These are phyloP conservation scores for Suillus alpinus DNA, from an alignment of 768 basidiomycete species.

Conservation along the genomic window DNA sequence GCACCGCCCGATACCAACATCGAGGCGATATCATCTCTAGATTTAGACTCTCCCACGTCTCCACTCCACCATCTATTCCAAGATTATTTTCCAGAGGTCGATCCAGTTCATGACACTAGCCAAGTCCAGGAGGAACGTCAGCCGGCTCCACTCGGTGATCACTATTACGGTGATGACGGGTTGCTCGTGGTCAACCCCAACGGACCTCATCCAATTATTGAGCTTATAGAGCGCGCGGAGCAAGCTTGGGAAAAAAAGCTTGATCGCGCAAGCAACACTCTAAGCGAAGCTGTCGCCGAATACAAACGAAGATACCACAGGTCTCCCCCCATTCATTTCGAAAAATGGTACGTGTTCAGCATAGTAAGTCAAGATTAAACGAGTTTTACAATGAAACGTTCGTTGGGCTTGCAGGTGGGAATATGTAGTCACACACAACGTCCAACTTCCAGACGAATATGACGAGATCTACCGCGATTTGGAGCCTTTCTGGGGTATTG, in stretches of 20 bases:
- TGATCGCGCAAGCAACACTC: conserved; percentile 33
- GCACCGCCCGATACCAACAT: not conserved
- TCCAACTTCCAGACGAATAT: conserved; percentile 45
- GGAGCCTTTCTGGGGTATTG: conserved; percentile 36
- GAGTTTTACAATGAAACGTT: not conserved
- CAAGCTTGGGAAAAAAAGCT: conserved; percentile 35
- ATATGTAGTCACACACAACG: conserved; percentile 36
- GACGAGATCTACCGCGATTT: conserved; percentile 42
- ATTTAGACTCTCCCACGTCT: not conserved
- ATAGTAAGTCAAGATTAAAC: not conserved
- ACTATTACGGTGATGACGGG: conserved; percentile 27
- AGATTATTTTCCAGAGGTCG: not conserved
- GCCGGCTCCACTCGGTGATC: conserved; percentile 8
- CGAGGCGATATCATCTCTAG: not conserved
- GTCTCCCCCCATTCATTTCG: conserved; percentile 40
- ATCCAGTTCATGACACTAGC: not conserved
- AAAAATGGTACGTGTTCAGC: conserved; percentile 35
- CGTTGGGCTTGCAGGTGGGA: conserved; percentile 33
- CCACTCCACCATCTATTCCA: not conserved
- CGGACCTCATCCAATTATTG: conserved; percentile 43
- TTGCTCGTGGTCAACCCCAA: conserved; percentile 32
- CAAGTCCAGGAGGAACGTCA: not conserved
- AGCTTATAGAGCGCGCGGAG: conserved; percentile 37
- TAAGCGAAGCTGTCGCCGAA: conserved; percentile 37
- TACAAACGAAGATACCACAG: conserved; percentile 35